A percentile compares a stretch with the other conserved stretches of the same genome.
Evolutionary conservation across 2,329 filamentous ascomycete species (phyloP).

Genomic region (Drechslerella dactyloides): DNA sequence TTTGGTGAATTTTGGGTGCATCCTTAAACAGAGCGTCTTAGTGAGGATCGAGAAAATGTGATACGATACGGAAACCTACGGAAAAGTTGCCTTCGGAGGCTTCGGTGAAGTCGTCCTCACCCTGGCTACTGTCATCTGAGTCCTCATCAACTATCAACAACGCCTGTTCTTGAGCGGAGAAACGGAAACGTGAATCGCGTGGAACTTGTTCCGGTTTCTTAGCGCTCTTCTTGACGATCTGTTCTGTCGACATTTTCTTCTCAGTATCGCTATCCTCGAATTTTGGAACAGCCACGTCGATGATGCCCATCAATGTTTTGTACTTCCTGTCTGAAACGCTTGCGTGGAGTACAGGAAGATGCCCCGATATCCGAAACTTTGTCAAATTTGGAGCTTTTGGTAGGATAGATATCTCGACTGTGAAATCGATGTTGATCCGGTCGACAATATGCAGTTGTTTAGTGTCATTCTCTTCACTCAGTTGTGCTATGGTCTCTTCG

Average conservation of each 20-base stretch:
- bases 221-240: not conserved
- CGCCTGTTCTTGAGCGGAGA: constrained; percentile 73
- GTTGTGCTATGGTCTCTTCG: constrained; percentile 82
- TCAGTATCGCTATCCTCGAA: constrained; percentile 65
- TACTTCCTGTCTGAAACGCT: constrained; percentile 94
- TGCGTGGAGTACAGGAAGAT: constrained; percentile 88
- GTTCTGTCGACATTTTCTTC: constrained; percentile 47
- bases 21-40: constrained; percentile 18
- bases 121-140: constrained; percentile 53
- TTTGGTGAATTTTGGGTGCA: constrained; percentile 75
- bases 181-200: constrained; percentile 70
- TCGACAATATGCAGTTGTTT: constrained; percentile 89
- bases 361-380: constrained; percentile 87
- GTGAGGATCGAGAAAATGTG: not conserved
- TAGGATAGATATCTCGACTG: constrained; percentile 95
- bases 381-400: constrained; percentile 93
- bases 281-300: constrained; percentile 91
- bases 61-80: constrained; percentile 20
- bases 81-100: constrained; percentile 64
- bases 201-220: constrained; percentile 15
- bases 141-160: constrained; percentile 73
- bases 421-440: constrained; percentile 95
- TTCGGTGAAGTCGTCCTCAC: constrained; percentile 72
- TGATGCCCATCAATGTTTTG: constrained; percentile 93
- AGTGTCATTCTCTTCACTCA: constrained; percentile 67